Evolutionary conservation across 176 grass and related monocot genomes (phyloP).

Genomic region (Metroxylon sagu): DNA sequence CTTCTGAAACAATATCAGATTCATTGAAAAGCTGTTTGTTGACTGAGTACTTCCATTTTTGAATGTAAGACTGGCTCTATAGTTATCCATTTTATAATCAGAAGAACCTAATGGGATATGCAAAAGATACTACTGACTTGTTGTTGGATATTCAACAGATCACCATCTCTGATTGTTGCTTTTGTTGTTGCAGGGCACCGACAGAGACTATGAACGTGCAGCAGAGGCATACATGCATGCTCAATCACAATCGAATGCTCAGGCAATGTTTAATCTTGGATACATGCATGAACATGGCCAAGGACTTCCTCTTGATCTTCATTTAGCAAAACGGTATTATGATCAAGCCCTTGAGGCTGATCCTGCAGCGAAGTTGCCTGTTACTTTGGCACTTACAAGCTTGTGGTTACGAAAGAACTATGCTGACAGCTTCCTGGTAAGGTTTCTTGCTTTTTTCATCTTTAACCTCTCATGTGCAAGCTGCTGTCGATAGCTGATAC

Average conservation of each 20-base stretch:
- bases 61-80: too few relatives aligned
- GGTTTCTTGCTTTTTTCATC: slow-evolving; percentile 9
- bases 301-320: slow-evolving; percentile 83
- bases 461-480: not conserved
- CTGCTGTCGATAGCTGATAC: not conserved
- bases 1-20: too few relatives aligned
- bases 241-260: slow-evolving; percentile 85
- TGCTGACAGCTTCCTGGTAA: slow-evolving; percentile 65
- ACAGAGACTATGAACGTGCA: slow-evolving; percentile 79
- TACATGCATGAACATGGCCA: slow-evolving; percentile 96
- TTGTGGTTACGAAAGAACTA: slow-evolving; percentile 83
- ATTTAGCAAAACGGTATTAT: slow-evolving; percentile 93
- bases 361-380: slow-evolving; percentile 63
- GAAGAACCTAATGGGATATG: too few relatives aligned
- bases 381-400: slow-evolving; percentile 78
- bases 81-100: too few relatives aligned
- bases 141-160: too few relatives aligned
- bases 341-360: slow-evolving; percentile 75
- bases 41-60: too few relatives aligned
- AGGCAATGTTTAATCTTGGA: slow-evolving; percentile 95
- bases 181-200: slow-evolving; percentile 39
- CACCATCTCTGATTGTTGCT: not conserved
- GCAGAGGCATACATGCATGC: slow-evolving; percentile 91
- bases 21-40: too few relatives aligned
- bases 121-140: too few relatives aligned